Evolutionary conservation across 2,329 filamentous ascomycete genomes (phyloP), one percentile per base, ranked within the genome.

Genomic region (Trichophyton schoenleinii): DNA sequence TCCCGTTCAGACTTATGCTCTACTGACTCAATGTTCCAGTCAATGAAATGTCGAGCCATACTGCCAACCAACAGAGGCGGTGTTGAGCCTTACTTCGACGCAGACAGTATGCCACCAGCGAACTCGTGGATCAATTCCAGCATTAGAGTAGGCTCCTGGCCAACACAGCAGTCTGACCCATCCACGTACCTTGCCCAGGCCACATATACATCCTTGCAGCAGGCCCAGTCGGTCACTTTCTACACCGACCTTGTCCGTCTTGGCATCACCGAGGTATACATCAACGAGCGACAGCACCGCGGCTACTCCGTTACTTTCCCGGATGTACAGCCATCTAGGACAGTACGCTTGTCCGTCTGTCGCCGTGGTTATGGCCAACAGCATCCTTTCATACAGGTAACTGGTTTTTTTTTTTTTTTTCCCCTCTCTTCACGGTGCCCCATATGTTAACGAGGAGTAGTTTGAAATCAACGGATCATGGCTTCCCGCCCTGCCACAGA

Each of bases 41-140:
- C 57, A 8, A 49, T 53, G 31, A 62, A 62, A 62, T 62, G 60
- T 44, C 60, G 60, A 11, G 57, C 55, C 20, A 53, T 62, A 28
- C 20, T 59, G 20, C 41, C 60, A 15, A 25, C n/a, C 4, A 34
- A 34, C n/a, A 38, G 52, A 41, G 22, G 8, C n/a, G 60, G 42
- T n/a, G 18, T 42, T 15, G 55, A 42, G 38, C 55, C 55, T 9
- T 58, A 38, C 22, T 58, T 58, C 18, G 31, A 38, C n/a, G 28
- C 31, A 22, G 55, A 18, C 3, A 5, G 15, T 6, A 38, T 38
- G 31, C 53, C 53, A 3, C 53, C 53, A 2, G 34, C 18, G 7
- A 57, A 57, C 20, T 57, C 53, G 9, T 57, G 53, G 53, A 28
- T 57, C 20, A 31, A 57, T 18, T 57, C 34, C 4, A 42, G 53